A percentile compares a stretch with the other conserved stretches of the same genome.
phyloP scores from a whole-genome alignment of 2,329 filamentous ascomycete species.

The Colletotrichum navitas region DNA sequence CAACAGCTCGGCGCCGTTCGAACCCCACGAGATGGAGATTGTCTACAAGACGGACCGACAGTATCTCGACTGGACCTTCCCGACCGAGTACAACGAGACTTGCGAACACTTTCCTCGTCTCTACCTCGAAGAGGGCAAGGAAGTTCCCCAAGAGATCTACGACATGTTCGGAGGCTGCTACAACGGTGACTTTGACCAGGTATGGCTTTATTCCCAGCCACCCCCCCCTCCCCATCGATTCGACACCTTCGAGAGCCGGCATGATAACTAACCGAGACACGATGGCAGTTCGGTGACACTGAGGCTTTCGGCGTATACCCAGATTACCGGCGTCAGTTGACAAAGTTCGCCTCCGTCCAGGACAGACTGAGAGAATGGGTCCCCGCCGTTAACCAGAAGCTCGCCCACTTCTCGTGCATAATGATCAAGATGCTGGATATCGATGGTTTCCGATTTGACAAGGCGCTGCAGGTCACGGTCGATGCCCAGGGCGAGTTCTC shows the following conservation, averaged over 20 bases:
- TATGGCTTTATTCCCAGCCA: not conserved
- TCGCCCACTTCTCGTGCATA: slow-evolving; percentile 73
- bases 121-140: slow-evolving; percentile 69
- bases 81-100: slow-evolving; percentile 64
- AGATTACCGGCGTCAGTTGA: slow-evolving; percentile 73
- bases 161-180: slow-evolving; percentile 67
- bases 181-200: slow-evolving; percentile 72
- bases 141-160: slow-evolving; percentile 60
- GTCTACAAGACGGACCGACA: slow-evolving; percentile 66
- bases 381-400: slow-evolving; percentile 66
- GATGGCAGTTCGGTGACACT: slow-evolving; percentile 66
- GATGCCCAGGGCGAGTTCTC: slow-evolving; percentile 72
- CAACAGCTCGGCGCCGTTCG: slow-evolving; percentile 70
- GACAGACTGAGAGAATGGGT: slow-evolving; percentile 75
- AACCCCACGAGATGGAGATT: slow-evolving; percentile 66
- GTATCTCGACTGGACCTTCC: slow-evolving; percentile 70
- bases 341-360: slow-evolving; percentile 76
- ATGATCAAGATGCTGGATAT: slow-evolving; percentile 72
- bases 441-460: slow-evolving; percentile 76
- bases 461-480: slow-evolving; percentile 74
- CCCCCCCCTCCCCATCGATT: not conserved
- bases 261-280: not conserved
- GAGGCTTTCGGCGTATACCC: slow-evolving; percentile 73
- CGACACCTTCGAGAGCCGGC: too few species aligned
- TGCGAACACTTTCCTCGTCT: slow-evolving; percentile 70